A percentile compares a stretch with the other conserved stretches of the same genome.
Conservation (phyloP, 495 filamentous ascomycete genomes). For the Penicillium coprophilum region DNA sequence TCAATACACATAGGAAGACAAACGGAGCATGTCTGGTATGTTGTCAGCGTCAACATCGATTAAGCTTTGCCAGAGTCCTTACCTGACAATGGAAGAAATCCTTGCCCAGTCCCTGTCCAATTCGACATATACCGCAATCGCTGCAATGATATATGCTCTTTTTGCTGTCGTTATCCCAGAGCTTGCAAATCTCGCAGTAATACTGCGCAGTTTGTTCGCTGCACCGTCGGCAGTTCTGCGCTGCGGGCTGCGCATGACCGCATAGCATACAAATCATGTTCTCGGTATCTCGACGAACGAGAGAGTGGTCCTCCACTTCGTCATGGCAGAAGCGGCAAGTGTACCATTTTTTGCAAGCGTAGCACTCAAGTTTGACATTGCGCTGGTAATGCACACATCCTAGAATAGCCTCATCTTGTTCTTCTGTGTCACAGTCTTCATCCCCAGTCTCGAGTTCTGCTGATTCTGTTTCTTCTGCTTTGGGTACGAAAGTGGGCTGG, state of each 20-base stretch:
- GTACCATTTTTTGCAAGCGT: conserved; percentile 85
- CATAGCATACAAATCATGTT: conserved; percentile 99
- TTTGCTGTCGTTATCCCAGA: conserved; percentile 91
- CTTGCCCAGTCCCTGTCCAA: conserved; percentile 88
- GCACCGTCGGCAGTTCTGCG: conserved; percentile 73
- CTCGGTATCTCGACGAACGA: conserved; percentile 79
- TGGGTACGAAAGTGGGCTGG: conserved; percentile 65
- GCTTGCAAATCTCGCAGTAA: conserved; percentile 91
- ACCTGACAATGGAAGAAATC: conserved; percentile 99
- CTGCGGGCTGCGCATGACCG: conserved; percentile 77
- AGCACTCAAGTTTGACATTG: conserved; percentile 95
- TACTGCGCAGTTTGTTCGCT: conserved; percentile 80
- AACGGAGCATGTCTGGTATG: conserved; percentile 73
- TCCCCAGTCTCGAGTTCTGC: conserved; percentile 38
- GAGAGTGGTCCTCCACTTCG: conserved; percentile 73
- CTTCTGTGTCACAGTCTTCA: conserved; percentile 45
- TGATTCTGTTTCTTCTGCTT: conserved; percentile 43
- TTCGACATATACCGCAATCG: conserved; percentile 93
- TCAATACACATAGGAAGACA: conserved; percentile 84
- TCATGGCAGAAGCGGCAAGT: conserved; percentile 97
- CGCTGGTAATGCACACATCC: conserved; percentile 93
- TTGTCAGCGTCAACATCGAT: conserved; percentile 14
- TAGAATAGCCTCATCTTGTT: conserved; percentile 48
- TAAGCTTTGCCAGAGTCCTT: conserved; percentile 19
- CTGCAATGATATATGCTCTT: conserved; percentile 96